These are phyloP conservation scores for Candida yuanshanica DNA, from an alignment of 805 yeast genomes.

Conservation along the genomic window DNA sequence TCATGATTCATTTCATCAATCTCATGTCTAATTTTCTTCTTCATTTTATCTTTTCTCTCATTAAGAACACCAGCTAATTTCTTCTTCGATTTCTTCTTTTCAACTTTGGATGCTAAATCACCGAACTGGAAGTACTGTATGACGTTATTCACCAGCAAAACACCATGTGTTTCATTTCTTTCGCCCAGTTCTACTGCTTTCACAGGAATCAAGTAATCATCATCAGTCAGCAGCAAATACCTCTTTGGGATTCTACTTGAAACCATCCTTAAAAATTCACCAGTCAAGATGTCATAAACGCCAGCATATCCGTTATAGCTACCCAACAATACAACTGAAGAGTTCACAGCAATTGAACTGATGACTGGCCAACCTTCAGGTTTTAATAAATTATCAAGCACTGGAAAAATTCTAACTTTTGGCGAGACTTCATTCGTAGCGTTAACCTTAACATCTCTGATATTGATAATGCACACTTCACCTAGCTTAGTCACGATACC, in stretches of 20 bases:
- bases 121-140: conserved; percentile 22
- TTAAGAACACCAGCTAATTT: conserved; percentile 10
- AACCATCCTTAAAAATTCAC: conserved; percentile 13
- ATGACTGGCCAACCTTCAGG: conserved; percentile 15
- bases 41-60: conserved; percentile 17
- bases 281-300: conserved; percentile 18
- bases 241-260: conserved; percentile 16
- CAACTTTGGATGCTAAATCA: conserved; percentile 1
- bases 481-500: conserved; percentile 12
- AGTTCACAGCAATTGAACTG: conserved; percentile 17
- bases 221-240: conserved; percentile 6
- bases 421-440: conserved; percentile 1
- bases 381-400: conserved; percentile 12
- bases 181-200: conserved; percentile 9
- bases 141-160: conserved; percentile 14
- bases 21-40: conserved; percentile 16
- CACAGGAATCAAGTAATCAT: conserved; percentile 14
- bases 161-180: conserved; percentile 13
- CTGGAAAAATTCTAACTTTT: conserved; percentile 6
- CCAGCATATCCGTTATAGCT: conserved; percentile 22
- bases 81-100: conserved; percentile 9
- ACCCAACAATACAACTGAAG: conserved; percentile 17
- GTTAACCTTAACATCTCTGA: conserved; percentile 9
- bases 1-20: conserved; percentile 18
- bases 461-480: conserved; percentile 12